Conservation (phyloP, 1,139 yeast genomes). For the Geotrichum fermentans region DNA sequence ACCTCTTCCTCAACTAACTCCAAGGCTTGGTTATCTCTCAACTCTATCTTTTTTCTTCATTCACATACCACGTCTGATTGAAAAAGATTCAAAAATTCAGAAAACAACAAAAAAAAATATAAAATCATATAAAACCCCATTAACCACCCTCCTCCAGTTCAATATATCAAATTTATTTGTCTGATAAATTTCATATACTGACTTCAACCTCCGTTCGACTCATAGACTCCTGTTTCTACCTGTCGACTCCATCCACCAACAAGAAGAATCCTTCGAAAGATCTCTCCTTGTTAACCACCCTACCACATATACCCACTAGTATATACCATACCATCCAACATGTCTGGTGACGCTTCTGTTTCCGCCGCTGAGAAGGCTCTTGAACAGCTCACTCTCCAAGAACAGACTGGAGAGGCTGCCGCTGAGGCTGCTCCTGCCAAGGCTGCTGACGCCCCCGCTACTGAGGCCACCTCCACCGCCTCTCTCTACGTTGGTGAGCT, state of each 20-base stretch:
- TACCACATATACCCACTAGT: background rate
- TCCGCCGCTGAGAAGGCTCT: conserved; percentile 40
- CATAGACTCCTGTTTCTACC: conserved; percentile 4
- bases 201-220: conserved; percentile 1
- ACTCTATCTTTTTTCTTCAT: conserved; percentile 13
- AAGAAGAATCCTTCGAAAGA: conserved; percentile 10
- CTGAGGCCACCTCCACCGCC: conserved; percentile 51
- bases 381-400: conserved; percentile 37
- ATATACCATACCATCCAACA: conserved; percentile 20
- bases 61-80: conserved; percentile 17
- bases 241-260: background rate
- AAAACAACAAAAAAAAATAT: conserved; percentile 23
- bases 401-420: conserved; percentile 24
- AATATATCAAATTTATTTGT: conserved; percentile 7
- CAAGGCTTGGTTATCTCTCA: conserved; percentile 11
- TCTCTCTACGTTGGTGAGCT: conserved; percentile 97
- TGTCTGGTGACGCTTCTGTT: conserved; percentile 40
- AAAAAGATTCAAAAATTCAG: conserved; percentile 16
- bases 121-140: conserved; percentile 22
- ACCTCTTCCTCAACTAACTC: conserved; percentile 2
- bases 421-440: conserved; percentile 28
- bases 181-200: conserved; percentile 9
- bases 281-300: conserved; percentile 1
- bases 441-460: conserved; percentile 29
- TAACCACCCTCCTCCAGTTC: conserved; percentile 1